Conservation (phyloP, 108 stramenopile genomes). For the Pseudonitzschia pungens region DNA sequence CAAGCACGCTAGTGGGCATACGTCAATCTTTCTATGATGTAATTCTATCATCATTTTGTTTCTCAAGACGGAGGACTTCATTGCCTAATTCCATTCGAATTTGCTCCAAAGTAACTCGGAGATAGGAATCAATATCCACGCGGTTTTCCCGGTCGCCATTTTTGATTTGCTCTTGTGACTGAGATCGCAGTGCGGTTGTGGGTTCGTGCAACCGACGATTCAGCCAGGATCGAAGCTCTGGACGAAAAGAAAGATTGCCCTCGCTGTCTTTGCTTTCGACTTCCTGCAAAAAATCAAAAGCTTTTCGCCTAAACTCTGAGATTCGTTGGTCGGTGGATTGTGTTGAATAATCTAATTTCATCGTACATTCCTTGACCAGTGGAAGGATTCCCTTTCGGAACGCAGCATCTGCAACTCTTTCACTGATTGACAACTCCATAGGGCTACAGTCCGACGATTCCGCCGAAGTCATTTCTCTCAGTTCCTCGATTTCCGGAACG, state of each 20-base stretch:
- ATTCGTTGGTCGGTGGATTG: not conserved
- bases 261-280: not conserved
- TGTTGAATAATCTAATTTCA: conserved; percentile 31
- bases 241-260: not conserved
- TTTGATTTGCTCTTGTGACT: not conserved
- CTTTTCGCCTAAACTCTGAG: not conserved
- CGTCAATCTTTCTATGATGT: too few relatives aligned
- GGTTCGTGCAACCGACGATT: conserved; percentile 51
- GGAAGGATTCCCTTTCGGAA: conserved; percentile 42
- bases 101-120: not conserved
- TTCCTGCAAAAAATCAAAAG: conserved; percentile 26
- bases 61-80: not conserved
- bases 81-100: not conserved
- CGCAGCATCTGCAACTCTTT: conserved; percentile 42
- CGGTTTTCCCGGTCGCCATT: not conserved
- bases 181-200: conserved; percentile 46
- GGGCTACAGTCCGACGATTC: conserved; percentile 38
- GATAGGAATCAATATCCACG: not conserved
- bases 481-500: conserved; percentile 48
- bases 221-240: conserved; percentile 28
- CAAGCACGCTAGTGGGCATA: too few relatives aligned
- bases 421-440: conserved; percentile 28
- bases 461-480: conserved; percentile 57
- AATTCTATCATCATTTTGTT: not conserved
- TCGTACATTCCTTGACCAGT: conserved; percentile 39